Percentiles rank a stretch among this genome's conserved stretches.
phyloP scores from a whole-genome alignment of 768 basidiomycete genomes.

The Phaeolepiota aurea region DNA sequence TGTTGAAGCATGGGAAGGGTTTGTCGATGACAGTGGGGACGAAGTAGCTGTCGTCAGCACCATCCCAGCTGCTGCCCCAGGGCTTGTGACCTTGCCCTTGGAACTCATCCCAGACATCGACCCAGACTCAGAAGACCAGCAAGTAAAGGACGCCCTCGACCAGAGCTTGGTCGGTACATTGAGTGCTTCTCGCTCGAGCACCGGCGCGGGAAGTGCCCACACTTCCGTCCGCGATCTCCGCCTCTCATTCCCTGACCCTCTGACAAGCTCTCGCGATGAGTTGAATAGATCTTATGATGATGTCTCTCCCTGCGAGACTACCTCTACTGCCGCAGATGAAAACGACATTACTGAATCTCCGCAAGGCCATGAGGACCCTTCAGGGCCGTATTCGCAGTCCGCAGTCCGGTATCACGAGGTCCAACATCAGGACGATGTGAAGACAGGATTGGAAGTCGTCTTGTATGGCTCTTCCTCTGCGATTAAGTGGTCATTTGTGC shows the following conservation, averaged over 20 bases:
- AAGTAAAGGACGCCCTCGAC: conserved; percentile 67
- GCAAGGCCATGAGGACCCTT: conserved; percentile 24
- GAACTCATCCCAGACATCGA: conserved; percentile 18
- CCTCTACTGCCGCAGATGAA: conserved; percentile 16
- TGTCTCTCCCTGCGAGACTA: conserved; percentile 28
- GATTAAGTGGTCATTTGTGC: conserved; percentile 55
- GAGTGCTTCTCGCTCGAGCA: conserved; percentile 63
- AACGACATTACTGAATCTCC: conserved; percentile 9
- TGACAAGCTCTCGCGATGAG: conserved; percentile 63
- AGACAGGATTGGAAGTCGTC: conserved; percentile 46
- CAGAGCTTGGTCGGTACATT: conserved; percentile 80
- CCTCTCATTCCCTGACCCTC: conserved; percentile 77
- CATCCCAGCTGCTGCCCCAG: conserved; percentile 13
- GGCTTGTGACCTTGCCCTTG: conserved; percentile 10
- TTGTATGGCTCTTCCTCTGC: conserved; percentile 58
- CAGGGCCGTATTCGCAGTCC: conserved; percentile 20
- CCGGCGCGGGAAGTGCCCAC: conserved; percentile 43
- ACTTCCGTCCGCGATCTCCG: conserved; percentile 66
- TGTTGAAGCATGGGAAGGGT: conserved; percentile 72
- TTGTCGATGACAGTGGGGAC: conserved; percentile 55
- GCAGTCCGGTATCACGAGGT: conserved; percentile 25
- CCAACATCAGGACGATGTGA: conserved; percentile 14
- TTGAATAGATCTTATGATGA: conserved; percentile 52
- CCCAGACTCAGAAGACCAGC: conserved; percentile 46
- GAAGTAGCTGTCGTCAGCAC: conserved; percentile 32